These are phyloP conservation scores for Ascochyta viciae-villosae DNA, from an alignment of 2,329 filamentous ascomycete species.

Conservation along the genomic window DNA sequence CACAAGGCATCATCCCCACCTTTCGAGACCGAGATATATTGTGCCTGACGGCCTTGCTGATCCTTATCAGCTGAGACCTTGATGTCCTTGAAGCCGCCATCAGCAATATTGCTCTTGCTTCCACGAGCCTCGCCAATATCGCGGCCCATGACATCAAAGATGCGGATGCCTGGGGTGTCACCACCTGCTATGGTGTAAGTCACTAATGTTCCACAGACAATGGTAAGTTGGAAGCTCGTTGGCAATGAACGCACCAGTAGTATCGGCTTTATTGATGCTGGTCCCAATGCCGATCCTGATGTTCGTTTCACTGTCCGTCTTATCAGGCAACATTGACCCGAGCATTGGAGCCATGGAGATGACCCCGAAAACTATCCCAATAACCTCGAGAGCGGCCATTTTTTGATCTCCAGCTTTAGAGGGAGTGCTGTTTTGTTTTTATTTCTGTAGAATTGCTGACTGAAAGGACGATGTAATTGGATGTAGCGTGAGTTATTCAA, in stretches of 20 bases:
- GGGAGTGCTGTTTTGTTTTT: not conserved
- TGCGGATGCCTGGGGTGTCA: conserved; percentile 8
- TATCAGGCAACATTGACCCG: conserved; percentile 1
- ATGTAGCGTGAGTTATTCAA: too few relatives aligned
- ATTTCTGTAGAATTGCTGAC: too few relatives aligned
- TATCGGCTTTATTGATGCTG: conserved; percentile 2
- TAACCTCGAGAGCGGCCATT: conserved; percentile 6
- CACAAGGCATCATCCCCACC: conserved; percentile 21
- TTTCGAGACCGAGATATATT: conserved; percentile 20
- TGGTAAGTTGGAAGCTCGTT: too few relatives aligned
- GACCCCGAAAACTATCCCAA: conserved; percentile 2
- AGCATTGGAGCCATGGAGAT: conserved; percentile 5
- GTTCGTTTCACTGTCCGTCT: not conserved
- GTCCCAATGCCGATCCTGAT: conserved; percentile 10
- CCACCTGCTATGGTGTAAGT: not conserved
- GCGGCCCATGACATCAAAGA: conserved; percentile 12
- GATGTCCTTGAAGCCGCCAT: conserved; percentile 13
- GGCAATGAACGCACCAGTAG: not conserved
- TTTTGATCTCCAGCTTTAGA: not conserved
- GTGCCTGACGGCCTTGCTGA: conserved; percentile 7
- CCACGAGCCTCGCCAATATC: conserved; percentile 4
- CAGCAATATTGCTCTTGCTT: conserved; percentile 12
- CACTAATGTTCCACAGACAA: not conserved
- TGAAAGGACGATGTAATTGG: too few relatives aligned
- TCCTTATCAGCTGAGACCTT: not conserved